Evolutionary conservation across 2,329 filamentous ascomycete species (phyloP).

Genomic region (Colletotrichum sansevieriae): DNA sequence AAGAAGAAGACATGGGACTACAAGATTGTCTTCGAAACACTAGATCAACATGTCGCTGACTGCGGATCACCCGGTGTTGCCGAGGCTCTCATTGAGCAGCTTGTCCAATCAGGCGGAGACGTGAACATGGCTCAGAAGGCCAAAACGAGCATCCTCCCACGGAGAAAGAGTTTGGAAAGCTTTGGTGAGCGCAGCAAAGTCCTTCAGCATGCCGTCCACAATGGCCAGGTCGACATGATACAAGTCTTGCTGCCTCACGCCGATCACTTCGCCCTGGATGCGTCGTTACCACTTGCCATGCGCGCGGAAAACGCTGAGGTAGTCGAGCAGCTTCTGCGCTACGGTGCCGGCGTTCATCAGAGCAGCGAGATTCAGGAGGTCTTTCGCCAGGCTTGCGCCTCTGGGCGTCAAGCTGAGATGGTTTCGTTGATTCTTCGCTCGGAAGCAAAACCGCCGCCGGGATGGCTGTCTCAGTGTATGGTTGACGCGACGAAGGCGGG

Average conservation of each 20-base stretch:
- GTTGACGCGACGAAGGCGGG: constrained; percentile 64
- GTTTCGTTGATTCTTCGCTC: constrained; percentile 64
- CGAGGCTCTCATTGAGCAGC: constrained; percentile 66
- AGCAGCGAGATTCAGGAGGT: constrained; percentile 64
- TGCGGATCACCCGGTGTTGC: constrained; percentile 66
- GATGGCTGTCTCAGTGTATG: constrained; percentile 63
- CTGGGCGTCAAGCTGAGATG: constrained; percentile 60
- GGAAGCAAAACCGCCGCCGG: constrained; percentile 58
- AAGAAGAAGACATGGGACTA: constrained; percentile 66
- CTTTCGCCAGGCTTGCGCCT: constrained; percentile 64
- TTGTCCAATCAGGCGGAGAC: constrained; percentile 64
- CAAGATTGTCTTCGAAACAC: constrained; percentile 64
- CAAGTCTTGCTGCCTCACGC: constrained; percentile 67
- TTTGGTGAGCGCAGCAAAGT: constrained; percentile 63
- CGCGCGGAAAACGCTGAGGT: constrained; percentile 57
- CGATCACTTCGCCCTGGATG: constrained; percentile 63
- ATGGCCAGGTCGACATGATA: constrained; percentile 65
- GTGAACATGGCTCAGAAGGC: constrained; percentile 62
- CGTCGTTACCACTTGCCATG: constrained; percentile 63
- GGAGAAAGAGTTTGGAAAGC: constrained; percentile 64
- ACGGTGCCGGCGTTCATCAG: constrained; percentile 57
- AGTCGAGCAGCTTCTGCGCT: constrained; percentile 61
- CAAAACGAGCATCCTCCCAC: constrained; percentile 61
- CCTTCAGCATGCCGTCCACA: constrained; percentile 64
- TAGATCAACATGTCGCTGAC: constrained; percentile 63